These are phyloP conservation scores for Dendrobium chrysotoxum DNA, from an alignment of 106 monocot genomes.

Conservation along the genomic window DNA sequence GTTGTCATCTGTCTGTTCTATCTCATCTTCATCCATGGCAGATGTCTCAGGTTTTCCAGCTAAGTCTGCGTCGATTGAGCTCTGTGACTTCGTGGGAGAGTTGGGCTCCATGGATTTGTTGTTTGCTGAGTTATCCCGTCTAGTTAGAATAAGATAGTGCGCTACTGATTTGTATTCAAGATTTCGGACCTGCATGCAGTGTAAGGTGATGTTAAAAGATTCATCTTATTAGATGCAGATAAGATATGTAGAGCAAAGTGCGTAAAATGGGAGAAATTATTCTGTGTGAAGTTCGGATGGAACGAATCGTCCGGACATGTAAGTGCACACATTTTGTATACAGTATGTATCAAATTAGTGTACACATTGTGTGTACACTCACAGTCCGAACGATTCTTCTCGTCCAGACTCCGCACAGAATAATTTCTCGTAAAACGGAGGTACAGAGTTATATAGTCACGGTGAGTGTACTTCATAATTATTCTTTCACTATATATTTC, in stretches of 20 bases:
- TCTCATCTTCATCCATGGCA: not conserved
- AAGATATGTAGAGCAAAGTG: too few species aligned
- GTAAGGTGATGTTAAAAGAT: not conserved
- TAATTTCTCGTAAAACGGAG: too few species aligned
- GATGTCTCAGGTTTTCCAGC: not conserved
- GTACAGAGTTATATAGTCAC: too few species aligned
- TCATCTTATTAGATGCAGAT: not conserved
- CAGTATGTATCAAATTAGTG: too few species aligned
- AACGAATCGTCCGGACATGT: too few species aligned
- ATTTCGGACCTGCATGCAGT: conserved; percentile 5
- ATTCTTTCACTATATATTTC: too few species aligned
- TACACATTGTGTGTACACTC: too few species aligned
- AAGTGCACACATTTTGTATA: too few species aligned
- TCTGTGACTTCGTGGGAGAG: not conserved
- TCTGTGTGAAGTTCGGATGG: not conserved
- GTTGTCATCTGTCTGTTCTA: not conserved
- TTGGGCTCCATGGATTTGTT: not conserved
- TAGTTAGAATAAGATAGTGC: conserved; percentile 34
- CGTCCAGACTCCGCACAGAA: too few species aligned
- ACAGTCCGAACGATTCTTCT: too few species aligned
- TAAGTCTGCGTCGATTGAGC: not conserved
- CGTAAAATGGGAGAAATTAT: not conserved
- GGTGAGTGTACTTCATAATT: too few species aligned
- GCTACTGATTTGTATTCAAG: conserved; percentile 43
- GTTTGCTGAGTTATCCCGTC: not conserved